Base-by-base conservation (phyloP, 1,284 basidiomycete species). In the Psilocybe mexicana region DNA sequence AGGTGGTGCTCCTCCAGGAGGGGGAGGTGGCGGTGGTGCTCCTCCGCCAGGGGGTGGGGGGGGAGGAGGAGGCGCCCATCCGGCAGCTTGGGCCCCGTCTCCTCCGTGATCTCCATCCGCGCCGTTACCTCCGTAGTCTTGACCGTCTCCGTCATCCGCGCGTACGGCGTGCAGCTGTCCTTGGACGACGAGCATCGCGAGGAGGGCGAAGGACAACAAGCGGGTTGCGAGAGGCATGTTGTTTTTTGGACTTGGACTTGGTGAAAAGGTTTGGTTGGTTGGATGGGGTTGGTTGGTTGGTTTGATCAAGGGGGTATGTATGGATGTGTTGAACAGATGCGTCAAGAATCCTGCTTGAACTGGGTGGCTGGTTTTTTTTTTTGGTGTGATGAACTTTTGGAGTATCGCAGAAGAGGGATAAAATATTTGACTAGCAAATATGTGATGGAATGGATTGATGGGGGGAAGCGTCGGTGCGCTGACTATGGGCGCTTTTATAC, bases 351-450 rank as follows among this genome's bases (percentile, higher is more conserved):
- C 33, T 30, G 26, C 26, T 30, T 24, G 51, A 26, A 26, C n/a
- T 36, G 30, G 28, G 18, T 18, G 18, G 18, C 18, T 18, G 18
- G 18, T 18, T 18, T 18, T 18, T 18, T 18, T 18, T 18, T 18
- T 18, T 18, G 18, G 18, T 18, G 18, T 18, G 18, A 18, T 18
- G 18, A 18, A 18, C 18, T 18, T 23, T 2, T 23, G 8, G 30
- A n/a, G 43, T 24, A 23, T 36, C 43, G 36, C 33, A 44, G 43
- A 26, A 47, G 7, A 10, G 28, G 26, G n/a, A n/a, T 8, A 35
- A 35, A 33, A 35, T 50, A 59, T 54, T 58, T 58, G 57, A 45
- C 57, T 58, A 58, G 57, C 57, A 58, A 55, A 52, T 55, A 36
- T 57, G 18, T 18, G 18, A 18, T 18, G 52, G 58, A 44, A 48